Evolutionary conservation across 305 asterid species (phyloP).

Genomic region (Caryopteris hybrid): DNA sequence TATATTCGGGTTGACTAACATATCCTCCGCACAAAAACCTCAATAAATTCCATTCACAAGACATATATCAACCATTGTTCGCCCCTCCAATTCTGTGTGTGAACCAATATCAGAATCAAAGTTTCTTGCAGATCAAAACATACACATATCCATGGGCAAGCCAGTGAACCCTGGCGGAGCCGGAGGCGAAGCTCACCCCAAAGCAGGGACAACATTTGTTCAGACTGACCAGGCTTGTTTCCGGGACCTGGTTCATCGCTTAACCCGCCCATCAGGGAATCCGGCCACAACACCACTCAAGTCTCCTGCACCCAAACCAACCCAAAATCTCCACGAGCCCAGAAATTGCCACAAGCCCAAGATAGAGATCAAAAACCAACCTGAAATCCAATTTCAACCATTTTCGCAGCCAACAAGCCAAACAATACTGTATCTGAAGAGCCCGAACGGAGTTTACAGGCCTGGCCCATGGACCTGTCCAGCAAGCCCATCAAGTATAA

Average conservation of each 20-base stretch:
- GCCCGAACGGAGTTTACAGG: too few species aligned
- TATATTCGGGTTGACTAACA: neutral
- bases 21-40: neutral
- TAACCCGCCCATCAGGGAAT: too few species aligned
- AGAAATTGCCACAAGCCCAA: conserved; percentile 21
- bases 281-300: too few species aligned
- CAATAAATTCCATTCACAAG: neutral
- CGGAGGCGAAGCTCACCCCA: conserved; percentile 1
- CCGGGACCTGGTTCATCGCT: conserved; percentile 33
- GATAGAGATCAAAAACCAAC: conserved; percentile 13
- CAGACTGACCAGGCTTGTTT: conserved; percentile 27
- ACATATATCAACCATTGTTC: too few species aligned
- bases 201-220: conserved; percentile 17
- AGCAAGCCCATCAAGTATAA: conserved; percentile 14
- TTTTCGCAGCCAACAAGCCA: too few species aligned
- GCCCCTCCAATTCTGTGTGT: neutral
- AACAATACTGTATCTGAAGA: too few species aligned
- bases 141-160: neutral
- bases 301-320: conserved; percentile 25
- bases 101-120: neutral
- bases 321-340: conserved; percentile 31
- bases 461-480: neutral
- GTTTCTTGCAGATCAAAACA: neutral
- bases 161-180: neutral
- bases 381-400: neutral